Evolutionary conservation across 2,329 filamentous ascomycete genomes (phyloP).

Genomic region (Sporothrix protearum): DNA sequence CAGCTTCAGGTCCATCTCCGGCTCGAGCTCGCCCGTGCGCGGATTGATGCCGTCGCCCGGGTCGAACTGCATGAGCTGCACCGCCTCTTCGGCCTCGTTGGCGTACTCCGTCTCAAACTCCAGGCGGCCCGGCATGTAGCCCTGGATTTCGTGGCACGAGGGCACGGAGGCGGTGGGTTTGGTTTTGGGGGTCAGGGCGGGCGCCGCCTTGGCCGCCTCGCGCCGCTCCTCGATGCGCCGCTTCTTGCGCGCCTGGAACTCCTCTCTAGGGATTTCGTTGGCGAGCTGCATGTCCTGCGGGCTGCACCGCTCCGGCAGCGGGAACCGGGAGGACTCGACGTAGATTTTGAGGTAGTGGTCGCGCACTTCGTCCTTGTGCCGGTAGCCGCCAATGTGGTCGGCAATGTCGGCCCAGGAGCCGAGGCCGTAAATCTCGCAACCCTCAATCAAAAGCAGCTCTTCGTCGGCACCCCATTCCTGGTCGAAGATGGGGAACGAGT

Average conservation of each 20-base stretch:
- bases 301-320: conserved; percentile 79
- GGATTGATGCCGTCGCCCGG: conserved; percentile 90
- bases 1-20: conserved; percentile 95
- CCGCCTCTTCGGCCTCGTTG: conserved; percentile 96
- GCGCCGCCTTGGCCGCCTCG: conserved; percentile 78
- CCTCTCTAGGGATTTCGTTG: conserved; percentile 78
- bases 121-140: conserved; percentile 95
- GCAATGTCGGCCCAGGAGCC: conserved; percentile 98
- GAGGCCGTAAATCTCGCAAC: conserved; percentile 90
- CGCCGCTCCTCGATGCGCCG: conserved; percentile 87
- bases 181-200: conserved; percentile 81
- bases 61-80: conserved; percentile 97
- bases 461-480: conserved; percentile 96
- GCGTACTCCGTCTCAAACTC: conserved; percentile 98
- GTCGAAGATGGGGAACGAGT: conserved; percentile 95
- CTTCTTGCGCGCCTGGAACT: conserved; percentile 92
- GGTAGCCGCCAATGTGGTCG: conserved; percentile 94
- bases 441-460: conserved; percentile 87
- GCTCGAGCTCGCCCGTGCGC: conserved; percentile 78
- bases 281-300: conserved; percentile 75
- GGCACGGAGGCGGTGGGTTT: conserved; percentile 95
- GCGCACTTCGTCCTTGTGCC: conserved; percentile 90
- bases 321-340: conserved; percentile 77
- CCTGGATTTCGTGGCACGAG: conserved; percentile 94
- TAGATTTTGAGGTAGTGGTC: conserved; percentile 92